Evolutionary conservation across 2,329 filamentous ascomycete species (phyloP).

Genomic region (Claviceps africana): DNA sequence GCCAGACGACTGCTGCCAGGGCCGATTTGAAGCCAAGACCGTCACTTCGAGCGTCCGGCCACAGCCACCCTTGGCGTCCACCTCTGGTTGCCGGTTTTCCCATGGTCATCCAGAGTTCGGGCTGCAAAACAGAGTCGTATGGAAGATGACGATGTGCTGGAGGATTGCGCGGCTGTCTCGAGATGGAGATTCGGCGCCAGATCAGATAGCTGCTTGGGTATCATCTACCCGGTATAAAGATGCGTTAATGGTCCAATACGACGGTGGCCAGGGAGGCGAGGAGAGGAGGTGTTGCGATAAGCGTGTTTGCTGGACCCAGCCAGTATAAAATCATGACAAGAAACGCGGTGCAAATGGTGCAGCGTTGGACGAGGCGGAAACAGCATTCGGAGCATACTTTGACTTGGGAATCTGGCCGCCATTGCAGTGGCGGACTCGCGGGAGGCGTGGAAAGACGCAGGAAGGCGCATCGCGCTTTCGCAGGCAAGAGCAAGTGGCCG

Average conservation of each 20-base stretch:
- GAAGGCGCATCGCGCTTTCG: neutral
- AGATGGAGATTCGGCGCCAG: neutral
- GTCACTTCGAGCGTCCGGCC: conserved; percentile 4
- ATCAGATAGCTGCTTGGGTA: neutral
- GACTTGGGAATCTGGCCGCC: too few relatives aligned
- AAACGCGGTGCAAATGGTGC: neutral
- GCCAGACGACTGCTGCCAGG: conserved; percentile 9
- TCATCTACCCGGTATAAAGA: neutral
- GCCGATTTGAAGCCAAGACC: conserved; percentile 2
- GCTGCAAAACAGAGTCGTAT: neutral
- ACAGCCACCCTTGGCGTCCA: conserved; percentile 8
- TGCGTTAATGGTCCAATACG: neutral
- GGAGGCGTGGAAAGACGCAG: neutral
- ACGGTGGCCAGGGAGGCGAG: neutral
- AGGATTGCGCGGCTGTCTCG: neutral
- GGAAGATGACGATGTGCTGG: conserved; percentile 8
- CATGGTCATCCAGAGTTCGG: conserved; percentile 5
- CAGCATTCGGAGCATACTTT: too few relatives aligned
- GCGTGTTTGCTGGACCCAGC: neutral
- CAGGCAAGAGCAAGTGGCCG: neutral
- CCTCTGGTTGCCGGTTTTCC: conserved; percentile 8
- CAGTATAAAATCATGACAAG: neutral
- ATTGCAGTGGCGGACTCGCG: too few relatives aligned
- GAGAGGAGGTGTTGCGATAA: neutral
- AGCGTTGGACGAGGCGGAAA: neutral